Evolutionary conservation across 164 flowering plant genomes (phyloP), one percentile per base, ranked within the genome.

Genomic region (Buxus sempervirens): DNA sequence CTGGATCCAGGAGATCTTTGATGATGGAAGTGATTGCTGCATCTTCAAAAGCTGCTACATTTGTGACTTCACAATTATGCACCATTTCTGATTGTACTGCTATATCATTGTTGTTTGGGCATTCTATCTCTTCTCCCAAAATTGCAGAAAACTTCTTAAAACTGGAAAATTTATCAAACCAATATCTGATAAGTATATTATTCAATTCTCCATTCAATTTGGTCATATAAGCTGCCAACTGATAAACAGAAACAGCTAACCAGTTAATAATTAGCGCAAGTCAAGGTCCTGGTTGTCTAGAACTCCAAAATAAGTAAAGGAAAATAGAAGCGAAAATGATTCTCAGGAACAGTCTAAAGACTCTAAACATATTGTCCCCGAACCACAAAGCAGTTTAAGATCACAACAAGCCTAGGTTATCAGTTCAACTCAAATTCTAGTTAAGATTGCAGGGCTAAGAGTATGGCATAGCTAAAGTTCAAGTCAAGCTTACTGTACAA

Each of bases 131-230:
- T 70, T 81, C 88, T 75, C 82, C 71, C 86, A 80, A 82, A 65
- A 77, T 73, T 62, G 78, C 68, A 70, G 71, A 81, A 60, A 95
- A 78, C 77, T 85, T 78, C 73, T 85, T 83, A 68, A 95, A 89
- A 69, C 98, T 95, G 80, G 73, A 77, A 25, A 60, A 41, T 56
- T 21, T 45, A 36, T 27, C 23, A 66, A 20, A 68, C 24, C 54
- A 57, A 41, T 58, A 7, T 21, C 55, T 10, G 20, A 4, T 51
- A 51, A 61, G 60, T 51, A 65, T n/a, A 45, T 27, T 45, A 16
- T 64, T 25, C 66, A 22, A 36, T 60, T 56, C 27, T 49, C 27
- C 32, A 48, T 21, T 58, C 7, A 0, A 48, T 21, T 2, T 70
- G 45, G 57, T 21, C 21, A 16, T 56, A 53, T 26, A 21, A 27